Conservation (phyloP, 345 rosid genomes). For the Salix arbutifolia region DNA sequence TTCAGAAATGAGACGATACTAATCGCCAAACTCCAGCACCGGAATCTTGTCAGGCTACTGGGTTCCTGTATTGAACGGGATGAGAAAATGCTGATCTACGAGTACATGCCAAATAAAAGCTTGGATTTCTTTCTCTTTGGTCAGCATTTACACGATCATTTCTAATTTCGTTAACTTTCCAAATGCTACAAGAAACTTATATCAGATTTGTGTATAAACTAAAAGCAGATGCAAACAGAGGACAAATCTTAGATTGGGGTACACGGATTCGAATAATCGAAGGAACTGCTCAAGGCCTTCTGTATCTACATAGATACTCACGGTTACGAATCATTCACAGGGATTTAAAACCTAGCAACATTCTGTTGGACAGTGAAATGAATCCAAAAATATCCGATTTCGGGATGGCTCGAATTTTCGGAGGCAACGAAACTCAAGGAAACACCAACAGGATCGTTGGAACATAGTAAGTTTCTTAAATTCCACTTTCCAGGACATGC, state of each 20-base stretch:
- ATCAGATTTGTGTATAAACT: background rate
- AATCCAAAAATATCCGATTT: background rate
- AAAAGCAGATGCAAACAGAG: background rate
- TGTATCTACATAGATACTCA: background rate
- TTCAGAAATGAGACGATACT: background rate
- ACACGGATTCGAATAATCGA: background rate
- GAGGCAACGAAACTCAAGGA: background rate
- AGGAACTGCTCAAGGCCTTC: background rate
- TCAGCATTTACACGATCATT: background rate
- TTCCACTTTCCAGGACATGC: background rate
- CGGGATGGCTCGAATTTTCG: background rate
- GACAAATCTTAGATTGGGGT: background rate
- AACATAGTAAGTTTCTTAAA: background rate
- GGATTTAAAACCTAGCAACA: background rate
- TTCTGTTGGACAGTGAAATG: background rate
- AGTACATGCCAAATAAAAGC: background rate
- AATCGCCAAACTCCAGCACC: conserved; percentile 9
- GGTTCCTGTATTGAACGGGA: background rate
- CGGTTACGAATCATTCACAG: background rate
- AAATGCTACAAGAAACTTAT: background rate
- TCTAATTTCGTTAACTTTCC: background rate
- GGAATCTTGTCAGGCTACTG: background rate
- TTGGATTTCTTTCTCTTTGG: background rate
- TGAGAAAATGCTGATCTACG: background rate
- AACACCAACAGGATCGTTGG: background rate